Base-by-base conservation (phyloP, 257 asterid genomes). In the Anisodus acutangulus region DNA sequence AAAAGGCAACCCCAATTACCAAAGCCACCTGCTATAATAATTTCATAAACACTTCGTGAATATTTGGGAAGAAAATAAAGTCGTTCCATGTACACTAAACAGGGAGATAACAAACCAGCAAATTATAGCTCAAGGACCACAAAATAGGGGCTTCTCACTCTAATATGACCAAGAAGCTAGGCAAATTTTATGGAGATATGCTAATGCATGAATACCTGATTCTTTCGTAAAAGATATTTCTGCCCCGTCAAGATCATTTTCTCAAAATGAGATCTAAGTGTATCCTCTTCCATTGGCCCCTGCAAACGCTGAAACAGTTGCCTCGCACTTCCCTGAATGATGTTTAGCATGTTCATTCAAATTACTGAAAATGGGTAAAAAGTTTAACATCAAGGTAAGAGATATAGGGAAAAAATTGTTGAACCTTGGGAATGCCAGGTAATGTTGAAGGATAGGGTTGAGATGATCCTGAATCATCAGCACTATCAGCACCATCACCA, bases 371-470 rank as follows among this genome's bases (percentile, higher is more conserved):
- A 76, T 68, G 53, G 55, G 68, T 17, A 71, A 59, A n/a, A 16
- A 83, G 59, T 82, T 47, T 64, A 41, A 54, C 31, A 88, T 64
- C 51, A 71, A 84, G 19, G 82, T 35, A 67, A 67, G 76, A 78
- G 53, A 82, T 81, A 60, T 17, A 78, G 26, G 81, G 43, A 71
- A 80, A 31, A 79, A 86, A 31, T 59, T 51, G 54, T 26, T 85
- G 83, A 88, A 92, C 99, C 93, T 94, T 97, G 66, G 99, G 99
- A 86, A 97, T 97, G 85, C 99, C 99, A 83, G 98, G 98, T 86
- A 97, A 89, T 9, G 97, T 92, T 82, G 98, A 94, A 84, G 93
- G 94, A 88, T 97, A 95, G 84, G 95, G 97, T 84, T 93, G 97
- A n/a, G 98, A 94, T 85, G 97, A 94, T 86, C 98, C 98, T 76